Evolutionary conservation across 208 protist genomes (phyloP).

Genomic region (Trypanosoma melophagium): DNA sequence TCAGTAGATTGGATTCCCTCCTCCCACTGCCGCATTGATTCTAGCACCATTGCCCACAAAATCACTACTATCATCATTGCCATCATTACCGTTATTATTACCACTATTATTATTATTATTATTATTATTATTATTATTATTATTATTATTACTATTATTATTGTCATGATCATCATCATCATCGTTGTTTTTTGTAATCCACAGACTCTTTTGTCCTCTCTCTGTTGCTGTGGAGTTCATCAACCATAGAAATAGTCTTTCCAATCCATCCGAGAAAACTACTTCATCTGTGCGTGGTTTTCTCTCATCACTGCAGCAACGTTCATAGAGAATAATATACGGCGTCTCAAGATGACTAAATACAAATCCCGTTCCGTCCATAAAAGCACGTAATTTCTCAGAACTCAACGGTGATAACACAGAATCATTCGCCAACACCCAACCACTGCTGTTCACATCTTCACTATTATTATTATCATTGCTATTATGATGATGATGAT

Average conservation of each 20-base stretch:
- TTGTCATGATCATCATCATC: no score
- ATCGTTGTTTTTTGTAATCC: no score
- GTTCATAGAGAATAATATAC: slow-evolving; percentile 68
- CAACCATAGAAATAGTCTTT: slow-evolving; percentile 7
- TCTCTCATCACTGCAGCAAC: slow-evolving; percentile 20
- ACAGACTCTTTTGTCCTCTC: no score
- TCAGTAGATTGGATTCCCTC: neutral
- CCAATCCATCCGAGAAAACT: slow-evolving; percentile 1
- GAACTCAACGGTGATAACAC: slow-evolving; percentile 31
- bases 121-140: no score
- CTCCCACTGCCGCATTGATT: neutral
- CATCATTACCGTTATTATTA: neutral
- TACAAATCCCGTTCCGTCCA: slow-evolving; percentile 37
- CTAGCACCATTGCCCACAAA: neutral
- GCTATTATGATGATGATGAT: no score
- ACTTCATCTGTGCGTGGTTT: neutral
- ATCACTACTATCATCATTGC: neutral
- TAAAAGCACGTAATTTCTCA: slow-evolving; percentile 31
- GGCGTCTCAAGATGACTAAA: slow-evolving; percentile 52
- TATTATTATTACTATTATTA: no score
- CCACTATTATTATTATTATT: neutral
- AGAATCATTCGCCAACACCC: slow-evolving; percentile 69
- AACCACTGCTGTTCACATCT: slow-evolving; percentile 11
- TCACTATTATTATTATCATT: neutral
- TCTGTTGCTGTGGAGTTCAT: neutral